phyloP scores from a whole-genome alignment of 148 eudicot genomes.

The Camellia lanceoleosa region DNA sequence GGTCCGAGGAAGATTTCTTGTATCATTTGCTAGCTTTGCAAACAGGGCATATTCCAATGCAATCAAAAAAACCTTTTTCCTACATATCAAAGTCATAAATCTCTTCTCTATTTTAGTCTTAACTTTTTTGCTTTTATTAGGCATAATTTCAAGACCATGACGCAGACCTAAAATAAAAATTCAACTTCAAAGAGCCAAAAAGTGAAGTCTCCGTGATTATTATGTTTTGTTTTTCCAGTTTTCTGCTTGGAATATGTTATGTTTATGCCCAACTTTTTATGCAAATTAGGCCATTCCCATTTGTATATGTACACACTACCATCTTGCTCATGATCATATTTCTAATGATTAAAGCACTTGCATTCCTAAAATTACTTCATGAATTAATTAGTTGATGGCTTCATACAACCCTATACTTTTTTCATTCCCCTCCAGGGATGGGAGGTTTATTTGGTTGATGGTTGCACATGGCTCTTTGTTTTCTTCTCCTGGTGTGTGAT shows the following conservation, averaged over 20 bases:
- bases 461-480: neutral
- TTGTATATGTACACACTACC: neutral
- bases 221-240: neutral
- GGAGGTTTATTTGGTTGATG: neutral
- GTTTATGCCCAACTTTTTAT: conserved; percentile 1
- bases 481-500: neutral
- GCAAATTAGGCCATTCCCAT: neutral
- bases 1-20: too few species aligned
- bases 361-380: neutral
- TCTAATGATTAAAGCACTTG: neutral
- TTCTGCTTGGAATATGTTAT: neutral
- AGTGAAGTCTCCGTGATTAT: too few species aligned
- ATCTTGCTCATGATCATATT: neutral
- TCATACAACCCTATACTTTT: neutral
- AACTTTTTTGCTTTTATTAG: neutral
- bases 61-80: too few species aligned
- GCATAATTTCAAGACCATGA: conserved; percentile 1
- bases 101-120: neutral
- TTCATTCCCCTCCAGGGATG: neutral
- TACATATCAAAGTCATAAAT: too few species aligned
- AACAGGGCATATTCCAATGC: too few species aligned
- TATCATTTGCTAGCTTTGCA: too few species aligned
- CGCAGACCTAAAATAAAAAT: neutral
- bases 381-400: neutral
- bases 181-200: neutral